Evolutionary conservation across 192 early-diverging fungal species (phyloP), one percentile per base, ranked within the genome.

Genomic region (Thamnidium elegans): DNA sequence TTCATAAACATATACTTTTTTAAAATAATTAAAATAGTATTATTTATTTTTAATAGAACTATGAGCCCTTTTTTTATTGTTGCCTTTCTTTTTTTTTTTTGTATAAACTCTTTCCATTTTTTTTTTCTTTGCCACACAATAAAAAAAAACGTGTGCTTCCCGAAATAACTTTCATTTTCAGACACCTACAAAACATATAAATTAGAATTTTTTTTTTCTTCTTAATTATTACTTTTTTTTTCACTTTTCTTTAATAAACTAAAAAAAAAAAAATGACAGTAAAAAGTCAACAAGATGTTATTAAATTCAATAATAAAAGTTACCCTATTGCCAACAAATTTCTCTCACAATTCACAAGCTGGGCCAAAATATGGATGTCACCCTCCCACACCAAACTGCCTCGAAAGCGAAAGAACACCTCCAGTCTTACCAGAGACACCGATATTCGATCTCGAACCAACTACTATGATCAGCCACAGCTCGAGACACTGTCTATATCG

Each of bases 281-380:
- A 19, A 7, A 20, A 4, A 21, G 4, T 14, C 34, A 31, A 30
- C 50, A 50, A 21, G 21, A 53, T 3, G 21, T 64, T 43, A n/a
- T 55, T 23, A 19, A 50, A 19, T 54, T 26, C 1, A 32, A 45
- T 26, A 50, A 50, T 8, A 23, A 47, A 39, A 15, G 31, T 3
- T 43, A 42, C 23, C 23, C 51, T 0, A n/a, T 46, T 8, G 34
- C 63, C 39, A 23, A 50, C 15, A 17, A 23, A 10, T 39, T 43
- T 10, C 15, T 64, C 4, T 8, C 50, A 4, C 63, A 64, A 43
- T 45, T 64, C 23, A 51, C 39, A 11, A 64, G 42, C 21, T 64
- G 63, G 63, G 51, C 52, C 4, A 64, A n/a, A 26, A 42, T 64
- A 42, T 43, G 48, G 50, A 50, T 64, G 21, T 30, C 36, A 15